Evolutionary conservation across 2,329 filamentous ascomycete species (phyloP), one percentile per base, ranked within the genome.

Genomic region (Aspergillus brasiliensis): DNA sequence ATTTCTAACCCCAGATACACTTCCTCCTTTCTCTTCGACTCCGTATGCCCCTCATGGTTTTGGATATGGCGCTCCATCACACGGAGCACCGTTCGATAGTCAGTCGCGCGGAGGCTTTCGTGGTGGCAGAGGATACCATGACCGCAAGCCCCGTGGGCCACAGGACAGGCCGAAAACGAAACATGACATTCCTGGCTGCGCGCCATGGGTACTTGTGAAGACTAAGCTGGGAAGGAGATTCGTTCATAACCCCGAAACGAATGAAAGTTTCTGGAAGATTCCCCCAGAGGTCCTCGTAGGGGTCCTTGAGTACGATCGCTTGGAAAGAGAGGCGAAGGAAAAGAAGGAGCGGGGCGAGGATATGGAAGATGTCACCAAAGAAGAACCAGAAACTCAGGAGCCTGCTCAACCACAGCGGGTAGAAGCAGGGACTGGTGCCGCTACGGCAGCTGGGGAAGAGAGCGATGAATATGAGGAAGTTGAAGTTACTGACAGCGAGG

Each of bases 191-290:
- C 92, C 92, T 0, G 89, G 89, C 2, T 91, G 87, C 68, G 88
- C 90, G 67, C 91, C 92, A 15, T 99, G 95, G 95, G 78, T 96
- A 0, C 81, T 99, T 3, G 91, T 99, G n/a, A 91, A 90, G 73
- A 99, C 95, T 0, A 97, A 92, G 73, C 87, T 94, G 63, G 91
- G 91, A 21, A 84, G 95, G 59, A 86, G 93, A 55, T 99, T 99
- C 71, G 92, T 93, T 2, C 91, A 96, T 79, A 97, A 99, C 67
- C 86, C 88, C 0, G 84, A 85, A 56, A 97, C 94, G 65, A 91
- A 94, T 38, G 84, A 92, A 66, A 98, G 93, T 75, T 92, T 92
- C 75, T 99, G 96, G 95, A 92, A 92, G 70, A 95, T 97, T 69
- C 95, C 95, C 0, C 86, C 91, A 57, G 89, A 95, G 73, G 83